phyloP scores from a whole-genome alignment of 768 basidiomycete genomes.

The Lentinula aciculospora region DNA sequence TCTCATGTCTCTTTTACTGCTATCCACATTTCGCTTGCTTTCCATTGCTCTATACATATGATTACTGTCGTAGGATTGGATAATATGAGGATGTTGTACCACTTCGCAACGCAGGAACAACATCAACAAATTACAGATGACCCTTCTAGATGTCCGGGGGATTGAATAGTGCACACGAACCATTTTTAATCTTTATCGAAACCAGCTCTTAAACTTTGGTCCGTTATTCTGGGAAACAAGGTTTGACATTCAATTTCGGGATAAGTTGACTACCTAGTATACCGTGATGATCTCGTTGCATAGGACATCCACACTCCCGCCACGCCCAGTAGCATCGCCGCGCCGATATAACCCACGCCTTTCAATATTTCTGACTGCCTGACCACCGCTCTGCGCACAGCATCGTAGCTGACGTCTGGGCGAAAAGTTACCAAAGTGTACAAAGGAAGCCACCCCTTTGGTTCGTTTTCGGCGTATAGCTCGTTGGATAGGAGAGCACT shows the following conservation, averaged over 20 bases:
- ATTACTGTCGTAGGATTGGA: slow-evolving; percentile 18
- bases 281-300: not conserved
- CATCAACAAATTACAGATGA: not conserved
- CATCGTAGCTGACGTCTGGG: slow-evolving; percentile 88
- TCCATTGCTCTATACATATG: slow-evolving; percentile 28
- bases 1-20: slow-evolving; percentile 20
- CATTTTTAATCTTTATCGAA: slow-evolving; percentile 4
- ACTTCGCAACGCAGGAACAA: not conserved
- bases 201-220: not conserved
- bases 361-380: slow-evolving; percentile 64
- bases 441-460: slow-evolving; percentile 82
- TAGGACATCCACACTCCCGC: slow-evolving; percentile 32
- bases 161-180: not conserved
- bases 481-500: slow-evolving; percentile 39
- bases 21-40: slow-evolving; percentile 18
- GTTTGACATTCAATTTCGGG: slow-evolving; percentile 1
- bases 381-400: slow-evolving; percentile 63
- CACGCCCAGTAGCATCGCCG: slow-evolving; percentile 32
- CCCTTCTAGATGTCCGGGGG: not conserved
- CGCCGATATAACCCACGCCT: slow-evolving; percentile 42
- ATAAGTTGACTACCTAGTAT: not conserved
- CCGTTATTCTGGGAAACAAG: slow-evolving; percentile 5
- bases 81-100: not conserved
- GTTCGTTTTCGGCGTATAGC: slow-evolving; percentile 55
- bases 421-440: slow-evolving; percentile 99